Conservation (phyloP, 306 rosid genomes). For the Dryas alaskensis region DNA sequence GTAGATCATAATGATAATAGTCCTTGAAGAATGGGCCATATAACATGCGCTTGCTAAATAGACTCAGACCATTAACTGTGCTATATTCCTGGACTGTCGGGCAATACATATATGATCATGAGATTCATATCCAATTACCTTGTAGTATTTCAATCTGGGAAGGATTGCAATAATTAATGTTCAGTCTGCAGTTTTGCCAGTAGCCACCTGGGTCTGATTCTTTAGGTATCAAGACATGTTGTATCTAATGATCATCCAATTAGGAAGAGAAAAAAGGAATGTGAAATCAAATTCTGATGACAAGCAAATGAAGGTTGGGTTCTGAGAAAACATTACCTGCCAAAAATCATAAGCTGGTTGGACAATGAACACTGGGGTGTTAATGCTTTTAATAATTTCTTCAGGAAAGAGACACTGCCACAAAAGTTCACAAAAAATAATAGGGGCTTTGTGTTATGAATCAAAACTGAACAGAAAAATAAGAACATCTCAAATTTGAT, state of each 20-base stretch:
- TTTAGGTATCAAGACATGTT: conserved; percentile 75
- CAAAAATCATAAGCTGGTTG: conserved; percentile 90
- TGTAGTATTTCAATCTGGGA: conserved; percentile 56
- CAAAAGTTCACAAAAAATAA: conserved; percentile 21
- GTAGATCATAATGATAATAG: conserved; percentile 1
- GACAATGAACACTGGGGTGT: conserved; percentile 82
- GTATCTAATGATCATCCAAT: conserved; percentile 55
- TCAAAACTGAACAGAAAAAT: conserved; percentile 17
- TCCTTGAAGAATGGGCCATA: not conserved
- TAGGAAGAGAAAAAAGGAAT: conserved; percentile 15
- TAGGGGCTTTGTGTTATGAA: not conserved
- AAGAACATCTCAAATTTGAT: conserved; percentile 15
- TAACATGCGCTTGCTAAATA: not conserved
- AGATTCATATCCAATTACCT: conserved; percentile 42
- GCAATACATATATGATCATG: conserved; percentile 5
- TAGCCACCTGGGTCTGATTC: conserved; percentile 57
- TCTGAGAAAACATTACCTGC: conserved; percentile 62
- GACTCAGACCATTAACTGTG: not conserved
- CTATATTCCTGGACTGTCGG: not conserved
- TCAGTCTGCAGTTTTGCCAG: conserved; percentile 75
- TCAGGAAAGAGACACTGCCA: conserved; percentile 85
- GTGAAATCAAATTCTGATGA: conserved; percentile 4
- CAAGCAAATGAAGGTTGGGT: conserved; percentile 25
- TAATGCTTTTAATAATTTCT: conserved; percentile 54
- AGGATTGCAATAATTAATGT: conserved; percentile 53